Base-by-base conservation (phyloP, 495 filamentous ascomycete species). In the Podospora appendiculata region DNA sequence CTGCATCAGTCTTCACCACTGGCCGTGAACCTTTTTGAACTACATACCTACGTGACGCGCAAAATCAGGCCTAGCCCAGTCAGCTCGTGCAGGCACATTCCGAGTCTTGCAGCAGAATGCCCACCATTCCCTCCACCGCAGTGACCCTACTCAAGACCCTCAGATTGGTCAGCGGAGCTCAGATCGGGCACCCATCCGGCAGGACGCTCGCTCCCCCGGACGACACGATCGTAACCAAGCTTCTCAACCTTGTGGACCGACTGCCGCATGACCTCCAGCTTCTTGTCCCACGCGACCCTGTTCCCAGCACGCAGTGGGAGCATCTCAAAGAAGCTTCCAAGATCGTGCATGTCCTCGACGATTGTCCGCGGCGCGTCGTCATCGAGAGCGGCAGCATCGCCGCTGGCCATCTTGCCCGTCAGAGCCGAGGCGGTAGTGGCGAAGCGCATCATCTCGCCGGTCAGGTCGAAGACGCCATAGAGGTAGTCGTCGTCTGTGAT, bases 401-500 rank as follows among this genome's bases (percentile, higher is more conserved):
- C 54, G 32, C 48, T 74, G n/a, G 80, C 80, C 46, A 84, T 59
- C 19, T 66, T 58, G 14, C 83, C 84, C 45, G 61, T 75, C 14
- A 85, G 81, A 0, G 87, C 87, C 59, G 89, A 86, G 16, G 80
- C 78, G 13, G 88, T 89, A 34, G 96, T 92, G 0, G 88, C 90
- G 68, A 95, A 96, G 32, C 90, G 78, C 93, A 98, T 98, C 71
- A 97, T 77, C 68, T 98, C 93, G 9, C 93, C 93, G 0, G 87
- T 86, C 45, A 96, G 75, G 67, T 98, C 93, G 58, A 95, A 96
- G 8, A 98, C 70, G 6, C 94, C 93, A 54, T 94, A 85, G 25
- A 96, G 59, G 63, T 95, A 97, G 66, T 98, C 93, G 8, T 91
- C 83, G 25, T 81, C 76, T 5, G 88, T 88, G n/a, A 88, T 64